These are phyloP conservation scores for Venturia carpophila DNA, from an alignment of 2,329 filamentous ascomycete species.

Conservation along the genomic window DNA sequence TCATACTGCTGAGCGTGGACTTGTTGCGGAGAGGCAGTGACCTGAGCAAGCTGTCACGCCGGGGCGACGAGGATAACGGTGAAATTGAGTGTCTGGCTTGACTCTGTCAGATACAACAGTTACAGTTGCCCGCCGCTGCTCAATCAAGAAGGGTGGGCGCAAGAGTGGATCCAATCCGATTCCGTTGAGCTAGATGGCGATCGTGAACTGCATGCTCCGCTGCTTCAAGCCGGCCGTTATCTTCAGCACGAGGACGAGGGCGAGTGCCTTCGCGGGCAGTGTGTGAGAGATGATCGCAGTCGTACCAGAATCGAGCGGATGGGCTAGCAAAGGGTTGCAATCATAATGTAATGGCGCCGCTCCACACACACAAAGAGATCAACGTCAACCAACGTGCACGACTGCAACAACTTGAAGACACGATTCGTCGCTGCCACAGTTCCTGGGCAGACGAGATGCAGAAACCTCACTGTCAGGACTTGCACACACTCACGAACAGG, in stretches of 20 bases:
- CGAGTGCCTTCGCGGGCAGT: not conserved
- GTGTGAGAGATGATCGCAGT: not conserved
- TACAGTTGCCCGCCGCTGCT: too few species aligned
- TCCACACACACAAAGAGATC: not conserved
- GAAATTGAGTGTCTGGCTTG: not conserved
- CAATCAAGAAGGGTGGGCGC: not conserved
- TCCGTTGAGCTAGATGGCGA: constrained; percentile 8
- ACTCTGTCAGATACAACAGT: too few species aligned
- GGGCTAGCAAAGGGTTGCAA: not conserved
- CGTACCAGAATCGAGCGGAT: not conserved
- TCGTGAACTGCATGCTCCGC: constrained; percentile 1
- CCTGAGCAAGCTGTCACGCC: not conserved
- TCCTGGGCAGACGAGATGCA: not conserved
- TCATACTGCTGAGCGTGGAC: not conserved
- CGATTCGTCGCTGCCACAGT: not conserved
- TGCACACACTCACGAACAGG: not conserved
- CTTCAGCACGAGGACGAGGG: not conserved
- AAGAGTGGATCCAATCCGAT: not conserved
- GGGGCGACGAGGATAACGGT: not conserved
- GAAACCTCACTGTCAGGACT: not conserved
- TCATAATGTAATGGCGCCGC: not conserved
- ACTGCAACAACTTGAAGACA: not conserved
- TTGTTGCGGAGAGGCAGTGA: not conserved
- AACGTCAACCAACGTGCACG: not conserved
- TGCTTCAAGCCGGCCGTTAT: not conserved